Evolutionary conservation across 1,284 basidiomycete species (phyloP).

Genomic region (Coniferiporia sulphurascens): DNA sequence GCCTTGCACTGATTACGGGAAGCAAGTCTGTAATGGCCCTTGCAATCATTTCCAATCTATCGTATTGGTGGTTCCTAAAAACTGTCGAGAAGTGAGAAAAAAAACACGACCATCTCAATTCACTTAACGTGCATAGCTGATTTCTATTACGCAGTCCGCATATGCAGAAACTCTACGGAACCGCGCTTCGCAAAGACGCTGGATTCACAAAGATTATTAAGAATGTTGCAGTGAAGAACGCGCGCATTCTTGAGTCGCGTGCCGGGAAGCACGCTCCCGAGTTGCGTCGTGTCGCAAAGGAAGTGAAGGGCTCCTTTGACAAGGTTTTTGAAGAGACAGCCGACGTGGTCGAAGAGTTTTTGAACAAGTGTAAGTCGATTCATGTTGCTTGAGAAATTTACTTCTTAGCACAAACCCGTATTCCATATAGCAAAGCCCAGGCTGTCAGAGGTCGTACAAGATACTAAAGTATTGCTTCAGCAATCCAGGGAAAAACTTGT

Average conservation of each 20-base stretch:
- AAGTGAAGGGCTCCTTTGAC: conserved; percentile 90
- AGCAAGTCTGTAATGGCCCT: conserved; percentile 82
- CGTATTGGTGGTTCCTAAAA: conserved; percentile 90
- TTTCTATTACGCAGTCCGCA: conserved; percentile 64
- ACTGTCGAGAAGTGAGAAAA: conserved; percentile 82
- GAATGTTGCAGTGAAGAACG: conserved; percentile 81
- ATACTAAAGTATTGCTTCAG: conserved; percentile 88
- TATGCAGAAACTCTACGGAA: conserved; percentile 94
- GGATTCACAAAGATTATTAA: conserved; percentile 97
- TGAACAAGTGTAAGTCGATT: conserved; percentile 72
- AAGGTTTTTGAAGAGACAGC: conserved; percentile 93
- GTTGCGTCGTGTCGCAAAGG: conserved; percentile 75
- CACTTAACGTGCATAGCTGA: background rate
- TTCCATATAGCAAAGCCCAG: conserved; percentile 43
- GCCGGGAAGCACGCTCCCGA: conserved; percentile 70
- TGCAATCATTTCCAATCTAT: conserved; percentile 81
- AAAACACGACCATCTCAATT: conserved; percentile 5
- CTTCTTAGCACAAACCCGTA: conserved; percentile 28
- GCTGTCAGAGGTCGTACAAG: conserved; percentile 82
- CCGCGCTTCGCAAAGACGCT: conserved; percentile 88
- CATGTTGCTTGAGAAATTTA: conserved; percentile 19
- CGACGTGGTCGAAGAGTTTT: conserved; percentile 87
- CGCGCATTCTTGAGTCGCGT: conserved; percentile 60
- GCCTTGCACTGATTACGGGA: conserved; percentile 85
- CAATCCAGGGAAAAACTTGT: conserved; percentile 86